Percentiles rank a stretch among this genome's conserved stretches.
These are phyloP conservation scores for Papilionanthe hybrid DNA, from an alignment of 116 monocot species.

Conservation along the genomic window DNA sequence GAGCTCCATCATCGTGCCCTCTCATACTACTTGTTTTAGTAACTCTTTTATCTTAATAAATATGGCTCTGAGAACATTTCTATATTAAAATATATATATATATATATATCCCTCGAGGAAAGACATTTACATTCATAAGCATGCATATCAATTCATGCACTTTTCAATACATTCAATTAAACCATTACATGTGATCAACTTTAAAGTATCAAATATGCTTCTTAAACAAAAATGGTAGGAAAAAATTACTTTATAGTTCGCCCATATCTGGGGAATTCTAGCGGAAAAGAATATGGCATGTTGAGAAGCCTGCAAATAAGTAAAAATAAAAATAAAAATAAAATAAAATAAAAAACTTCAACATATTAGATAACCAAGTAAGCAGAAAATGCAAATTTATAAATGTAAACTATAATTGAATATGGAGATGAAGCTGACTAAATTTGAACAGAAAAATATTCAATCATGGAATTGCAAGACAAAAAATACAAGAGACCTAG, in stretches of 20 bases:
- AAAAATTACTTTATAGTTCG: slow-evolving; percentile 63
- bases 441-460: not conserved
- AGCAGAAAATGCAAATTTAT: slow-evolving; percentile 1
- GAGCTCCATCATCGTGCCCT: no score
- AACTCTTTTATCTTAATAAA: no score
- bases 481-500: not conserved
- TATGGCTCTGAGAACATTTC: no score
- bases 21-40: no score
- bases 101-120: no score
- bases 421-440: not conserved
- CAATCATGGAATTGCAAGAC: not conserved
- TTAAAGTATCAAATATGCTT: not conserved
- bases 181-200: not conserved
- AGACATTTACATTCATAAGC: not conserved
- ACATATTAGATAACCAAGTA: not conserved
- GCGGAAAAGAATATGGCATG: slow-evolving; percentile 96
- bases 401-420: not conserved
- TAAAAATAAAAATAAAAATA: not conserved
- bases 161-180: not conserved
- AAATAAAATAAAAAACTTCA: not conserved
- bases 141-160: not conserved
- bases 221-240: not conserved
- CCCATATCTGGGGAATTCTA: slow-evolving; percentile 95
- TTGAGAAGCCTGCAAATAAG: slow-evolving; percentile 73
- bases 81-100: no score